Percentiles rank a stretch among this genome's conserved stretches.
Conservation (phyloP, 345 rosid genomes). For the Pugionium cornutum region DNA sequence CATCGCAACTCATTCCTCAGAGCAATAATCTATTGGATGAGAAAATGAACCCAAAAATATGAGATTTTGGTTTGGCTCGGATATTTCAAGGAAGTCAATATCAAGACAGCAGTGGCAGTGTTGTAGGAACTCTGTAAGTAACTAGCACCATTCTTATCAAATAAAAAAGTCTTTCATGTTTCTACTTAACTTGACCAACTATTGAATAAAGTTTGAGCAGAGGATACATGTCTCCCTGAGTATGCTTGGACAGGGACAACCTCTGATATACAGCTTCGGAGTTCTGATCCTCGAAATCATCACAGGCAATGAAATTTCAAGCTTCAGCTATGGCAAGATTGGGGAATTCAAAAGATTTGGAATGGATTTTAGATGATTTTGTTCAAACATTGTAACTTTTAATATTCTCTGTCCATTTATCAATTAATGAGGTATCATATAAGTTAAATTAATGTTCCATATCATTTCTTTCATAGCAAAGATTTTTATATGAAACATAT, state of each 20-base stretch:
- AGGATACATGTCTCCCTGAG: constrained; percentile 56
- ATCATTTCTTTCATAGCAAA: too few relatives aligned
- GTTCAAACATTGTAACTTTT: constrained; percentile 1
- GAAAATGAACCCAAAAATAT: constrained; percentile 38
- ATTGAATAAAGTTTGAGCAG: constrained; percentile 15
- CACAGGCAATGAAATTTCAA: constrained; percentile 37
- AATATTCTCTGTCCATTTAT: too few relatives aligned
- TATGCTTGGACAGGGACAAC: constrained; percentile 53
- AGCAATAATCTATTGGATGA: constrained; percentile 41
- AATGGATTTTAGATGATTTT: too few relatives aligned
- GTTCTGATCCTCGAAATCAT: constrained; percentile 45
- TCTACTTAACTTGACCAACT: constrained; percentile 9
- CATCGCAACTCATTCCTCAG: constrained; percentile 33
- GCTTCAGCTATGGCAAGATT: constrained; percentile 33
- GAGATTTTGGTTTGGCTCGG: constrained; percentile 41
- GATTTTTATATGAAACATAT: too few relatives aligned
- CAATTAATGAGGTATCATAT: too few relatives aligned
- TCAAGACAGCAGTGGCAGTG: constrained; percentile 35
- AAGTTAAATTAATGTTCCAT: too few relatives aligned
- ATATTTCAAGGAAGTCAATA: constrained; percentile 25
- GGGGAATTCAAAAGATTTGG: too few relatives aligned
- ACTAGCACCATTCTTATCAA: not conserved
- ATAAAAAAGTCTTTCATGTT: constrained; percentile 10
- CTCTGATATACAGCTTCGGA: constrained; percentile 55
- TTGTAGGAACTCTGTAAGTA: constrained; percentile 42